phyloP scores from a whole-genome alignment of 2,329 filamentous ascomycete species.

The Ophiostoma populinum region DNA sequence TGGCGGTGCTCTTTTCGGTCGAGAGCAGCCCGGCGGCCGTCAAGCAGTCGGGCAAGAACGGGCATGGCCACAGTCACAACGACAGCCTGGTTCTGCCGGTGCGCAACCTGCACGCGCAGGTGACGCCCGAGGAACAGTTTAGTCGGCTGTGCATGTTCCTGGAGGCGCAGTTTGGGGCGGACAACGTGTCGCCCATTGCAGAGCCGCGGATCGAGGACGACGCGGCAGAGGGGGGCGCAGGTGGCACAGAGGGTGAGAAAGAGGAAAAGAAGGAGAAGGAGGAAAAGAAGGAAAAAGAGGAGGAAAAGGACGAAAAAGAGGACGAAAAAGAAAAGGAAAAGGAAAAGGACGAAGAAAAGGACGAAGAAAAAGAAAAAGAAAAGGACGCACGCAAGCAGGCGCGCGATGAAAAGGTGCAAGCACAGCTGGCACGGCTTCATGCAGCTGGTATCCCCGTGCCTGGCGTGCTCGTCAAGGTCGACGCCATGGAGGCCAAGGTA shows the following conservation, averaged over 20 bases:
- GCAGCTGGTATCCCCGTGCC: constrained; percentile 79
- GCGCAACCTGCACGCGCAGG: constrained; percentile 56
- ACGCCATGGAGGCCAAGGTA: constrained; percentile 72
- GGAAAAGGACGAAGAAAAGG: constrained; percentile 14
- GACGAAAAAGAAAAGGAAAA: constrained; percentile 11
- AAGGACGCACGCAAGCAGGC: constrained; percentile 1
- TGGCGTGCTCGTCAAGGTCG: constrained; percentile 70
- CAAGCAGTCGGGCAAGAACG: constrained; percentile 47
- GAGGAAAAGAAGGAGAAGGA: constrained; percentile 22
- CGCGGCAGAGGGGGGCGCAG: constrained; percentile 12
- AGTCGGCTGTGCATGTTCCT: constrained; percentile 86
- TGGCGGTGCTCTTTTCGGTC: constrained; percentile 79
- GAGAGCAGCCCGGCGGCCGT: constrained; percentile 92
- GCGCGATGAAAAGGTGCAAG: constrained; percentile 22
- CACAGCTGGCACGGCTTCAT: constrained; percentile 65
- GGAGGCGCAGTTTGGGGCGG: constrained; percentile 83
- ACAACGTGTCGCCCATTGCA: constrained; percentile 64
- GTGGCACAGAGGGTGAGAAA: constrained; percentile 17
- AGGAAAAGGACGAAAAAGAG: constrained; percentile 23
- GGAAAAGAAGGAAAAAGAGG: constrained; percentile 22
- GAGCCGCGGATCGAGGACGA: constrained; percentile 35
- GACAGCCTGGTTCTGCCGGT: constrained; percentile 20
- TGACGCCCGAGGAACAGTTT: constrained; percentile 59
- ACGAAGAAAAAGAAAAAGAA: constrained; percentile 14
- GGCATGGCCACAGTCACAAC: constrained; percentile 27